phyloP scores from a whole-genome alignment of 129 eudicot species.

The Chrysanthemum lavandulifolium region DNA sequence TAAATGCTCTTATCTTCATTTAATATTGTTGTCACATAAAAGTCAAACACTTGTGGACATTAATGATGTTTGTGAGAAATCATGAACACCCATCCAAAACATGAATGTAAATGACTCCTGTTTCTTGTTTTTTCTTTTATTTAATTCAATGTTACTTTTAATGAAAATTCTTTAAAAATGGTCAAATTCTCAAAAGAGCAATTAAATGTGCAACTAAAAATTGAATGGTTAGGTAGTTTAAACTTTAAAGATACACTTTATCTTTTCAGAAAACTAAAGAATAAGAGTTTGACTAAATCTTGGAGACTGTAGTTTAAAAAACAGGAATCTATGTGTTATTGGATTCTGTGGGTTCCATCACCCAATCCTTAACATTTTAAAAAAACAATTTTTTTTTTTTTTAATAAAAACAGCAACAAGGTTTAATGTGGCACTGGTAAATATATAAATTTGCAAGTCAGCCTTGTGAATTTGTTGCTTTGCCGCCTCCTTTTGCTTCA shows the following conservation, averaged over 20 bases:
- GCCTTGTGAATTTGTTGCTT: background rate
- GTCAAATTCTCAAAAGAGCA: too few relatives aligned
- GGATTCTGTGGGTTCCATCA: conserved; percentile 32
- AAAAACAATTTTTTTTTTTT: background rate
- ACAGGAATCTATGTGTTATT: background rate
- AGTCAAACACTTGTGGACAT: conserved; percentile 12
- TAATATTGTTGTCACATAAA: conserved; percentile 4
- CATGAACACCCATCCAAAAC: conserved; percentile 4
- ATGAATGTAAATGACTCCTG: too few relatives aligned
- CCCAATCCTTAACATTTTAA: conserved; percentile 1
- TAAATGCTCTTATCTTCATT: background rate
- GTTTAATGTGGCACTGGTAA: too few relatives aligned
- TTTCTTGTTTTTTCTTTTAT: too few relatives aligned
- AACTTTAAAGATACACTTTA: too few relatives aligned
- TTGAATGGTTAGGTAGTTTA: too few relatives aligned
- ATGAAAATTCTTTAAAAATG: too few relatives aligned
- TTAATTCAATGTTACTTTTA: too few relatives aligned
- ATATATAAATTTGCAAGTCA: background rate
- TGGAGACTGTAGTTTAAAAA: conserved; percentile 12
- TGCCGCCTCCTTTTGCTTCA: conserved; percentile 1
- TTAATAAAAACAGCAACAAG: background rate
- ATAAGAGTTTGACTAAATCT: conserved; percentile 16
- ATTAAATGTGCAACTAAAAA: too few relatives aligned
- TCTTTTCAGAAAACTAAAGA: too few relatives aligned
- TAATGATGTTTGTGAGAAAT: conserved; percentile 6